Evolutionary conservation across 2,329 filamentous ascomycete species (phyloP), one percentile per base, ranked within the genome.

Genomic region (Calonectria pseudoreteaudii): DNA sequence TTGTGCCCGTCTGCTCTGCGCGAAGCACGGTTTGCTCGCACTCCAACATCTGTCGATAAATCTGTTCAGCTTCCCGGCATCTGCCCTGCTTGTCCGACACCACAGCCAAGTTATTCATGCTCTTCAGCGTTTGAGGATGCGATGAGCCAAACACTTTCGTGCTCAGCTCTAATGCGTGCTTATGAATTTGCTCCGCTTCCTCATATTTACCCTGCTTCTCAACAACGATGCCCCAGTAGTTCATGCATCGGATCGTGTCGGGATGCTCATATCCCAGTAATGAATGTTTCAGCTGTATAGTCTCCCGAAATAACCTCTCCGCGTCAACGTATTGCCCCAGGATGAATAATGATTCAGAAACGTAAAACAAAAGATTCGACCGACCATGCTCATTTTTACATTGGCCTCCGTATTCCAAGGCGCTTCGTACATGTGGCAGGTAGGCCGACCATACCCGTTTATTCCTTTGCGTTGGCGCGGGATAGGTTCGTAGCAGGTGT

Each of bases 271-370:
- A n/a, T 8, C 77, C 77, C 6, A 76, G 31, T 14, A 73, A 53
- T 66, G 68, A 75, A 38, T 72, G 26, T 14, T n/a, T 50, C n/a
- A 72, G 23, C 34, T 76, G 56, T 5, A 80, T 44, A n/a, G 52
- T 50, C 34, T 74, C 70, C 38, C 53, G 52, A 60, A 75, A 34
- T 11, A 77, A 70, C 50, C 71, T 31, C 47, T 65, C 58, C 18
- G 78, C 80, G 66, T 80, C 75, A 16, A 74, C 13, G 30, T 66
- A 58, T 20, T 52, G 70, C 4, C 75, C 73, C 66, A 74, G 20
- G 2, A 14, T 4, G 3, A 73, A 73, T 90, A 90, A 71, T 89
- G 11, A 14, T 34, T 3, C 9, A 1, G 72, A 73, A 0, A 77
- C 52, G 0, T 72, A 73, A n/a, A 3, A 30, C 31, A 38, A 23